Base-by-base conservation (phyloP, 2,329 filamentous ascomycete species). In the Cercospora sp. region DNA sequence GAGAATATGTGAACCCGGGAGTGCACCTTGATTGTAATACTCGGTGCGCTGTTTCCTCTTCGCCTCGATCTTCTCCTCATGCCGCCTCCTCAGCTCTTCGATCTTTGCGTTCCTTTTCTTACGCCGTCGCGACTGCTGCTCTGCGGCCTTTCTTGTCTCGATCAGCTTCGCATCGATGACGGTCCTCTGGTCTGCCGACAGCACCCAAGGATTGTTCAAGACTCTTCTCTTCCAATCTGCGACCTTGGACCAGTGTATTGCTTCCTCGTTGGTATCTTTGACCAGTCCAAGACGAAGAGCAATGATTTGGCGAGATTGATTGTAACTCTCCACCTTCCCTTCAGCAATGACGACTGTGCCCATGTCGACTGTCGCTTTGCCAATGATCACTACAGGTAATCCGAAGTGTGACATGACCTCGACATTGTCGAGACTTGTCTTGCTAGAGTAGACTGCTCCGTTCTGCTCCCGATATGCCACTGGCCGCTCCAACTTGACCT, bases 261-360 rank as follows among this genome's bases (percentile, higher is more conserved):
- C 82, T 73, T 90, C 88, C 30, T 85, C 83, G 51, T 82, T 81
- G 13, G 86, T 89, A 51, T 83, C 82, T 2, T 75, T 74, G 1
- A 89, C 75, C 0, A 83, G 66, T 45, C 77, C 79, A 7, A 87
- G 80, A 3, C 86, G 81, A 73, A 88, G 86, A 28, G 88, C 76
- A 16, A 85, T 79, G 8, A 89, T 68, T 72, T 89, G 87, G 68
- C 83, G 83, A 12, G 76, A 74, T 4, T 78, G 76, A 5, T 86
- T 82, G 72, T 86, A 89, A 10, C 76, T 78, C 0, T 81, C 81
- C 9, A 89, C 79, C 0, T 83, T 86, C 30, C 87, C 86, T 72
- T 89, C 89, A 3, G 84, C 79, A 67, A 87, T 87, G 2, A 88
- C 75, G 6, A 86, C 79, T 0, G 80, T 80, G 3, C 87, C 87